These are phyloP conservation scores for Boletellus emodensis DNA, from an alignment of 768 basidiomycete genomes.

Conservation along the genomic window DNA sequence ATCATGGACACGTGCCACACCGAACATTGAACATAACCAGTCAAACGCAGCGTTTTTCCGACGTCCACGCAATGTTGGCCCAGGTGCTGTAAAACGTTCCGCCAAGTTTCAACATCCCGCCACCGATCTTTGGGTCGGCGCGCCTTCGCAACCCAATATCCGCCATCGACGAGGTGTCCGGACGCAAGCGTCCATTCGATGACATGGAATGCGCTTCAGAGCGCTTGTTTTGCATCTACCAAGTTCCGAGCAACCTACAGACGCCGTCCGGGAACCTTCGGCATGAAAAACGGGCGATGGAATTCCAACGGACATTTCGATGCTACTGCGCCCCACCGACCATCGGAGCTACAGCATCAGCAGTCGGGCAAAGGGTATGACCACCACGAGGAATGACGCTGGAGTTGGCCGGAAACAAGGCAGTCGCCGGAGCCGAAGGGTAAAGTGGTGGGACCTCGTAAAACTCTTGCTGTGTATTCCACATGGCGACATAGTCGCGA, in stretches of 20 bases:
- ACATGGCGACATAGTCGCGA: too few relatives aligned
- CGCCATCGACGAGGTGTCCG: neutral
- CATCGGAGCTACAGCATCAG: too few relatives aligned
- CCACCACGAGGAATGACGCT: too few relatives aligned
- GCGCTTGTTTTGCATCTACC: constrained; percentile 18
- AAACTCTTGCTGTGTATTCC: too few relatives aligned
- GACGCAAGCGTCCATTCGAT: constrained; percentile 18
- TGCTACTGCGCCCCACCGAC: too few relatives aligned
- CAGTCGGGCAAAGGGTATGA: too few relatives aligned
- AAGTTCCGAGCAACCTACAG: constrained; percentile 12
- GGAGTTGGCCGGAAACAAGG: too few relatives aligned
- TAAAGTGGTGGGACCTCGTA: too few relatives aligned
- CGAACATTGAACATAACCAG: constrained; percentile 21
- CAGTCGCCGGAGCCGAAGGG: too few relatives aligned
- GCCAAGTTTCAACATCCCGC: constrained; percentile 17
- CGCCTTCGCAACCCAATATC: constrained; percentile 14
- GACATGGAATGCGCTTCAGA: constrained; percentile 13
- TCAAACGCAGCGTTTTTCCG: constrained; percentile 16
- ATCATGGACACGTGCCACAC: constrained; percentile 15
- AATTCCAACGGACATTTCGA: too few relatives aligned
- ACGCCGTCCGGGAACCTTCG: neutral
- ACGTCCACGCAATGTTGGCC: neutral
- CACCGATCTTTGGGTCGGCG: neutral
- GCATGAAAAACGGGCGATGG: too few relatives aligned
- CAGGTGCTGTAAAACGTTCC: constrained; percentile 5